Conservation (phyloP, 805 yeast genomes). For the Yamadazyma kitorensis region DNA sequence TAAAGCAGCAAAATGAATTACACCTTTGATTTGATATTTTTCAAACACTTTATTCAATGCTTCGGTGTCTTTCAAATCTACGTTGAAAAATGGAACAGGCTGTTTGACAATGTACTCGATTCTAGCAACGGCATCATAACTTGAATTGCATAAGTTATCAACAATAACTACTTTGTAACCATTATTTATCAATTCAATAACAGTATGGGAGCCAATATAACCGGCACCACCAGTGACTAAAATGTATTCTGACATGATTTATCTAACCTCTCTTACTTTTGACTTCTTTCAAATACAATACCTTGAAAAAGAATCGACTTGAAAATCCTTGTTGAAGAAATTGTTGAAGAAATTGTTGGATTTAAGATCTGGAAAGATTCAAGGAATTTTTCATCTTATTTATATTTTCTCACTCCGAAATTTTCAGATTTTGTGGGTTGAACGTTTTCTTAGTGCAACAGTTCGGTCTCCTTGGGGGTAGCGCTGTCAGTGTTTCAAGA, state of each 20-base stretch:
- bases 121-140: conserved; percentile 62
- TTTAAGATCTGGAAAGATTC: conserved; percentile 12
- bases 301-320: neutral
- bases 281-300: neutral
- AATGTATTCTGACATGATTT: conserved; percentile 24
- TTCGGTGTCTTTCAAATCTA: conserved; percentile 53
- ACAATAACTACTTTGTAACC: conserved; percentile 71
- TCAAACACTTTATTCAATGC: conserved; percentile 48
- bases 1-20: conserved; percentile 78
- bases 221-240: conserved; percentile 87
- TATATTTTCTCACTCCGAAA: no score
- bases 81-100: conserved; percentile 53
- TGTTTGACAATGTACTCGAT: conserved; percentile 52
- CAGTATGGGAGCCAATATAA: conserved; percentile 82
- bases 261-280: neutral
- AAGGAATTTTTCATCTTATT: conserved; percentile 6
- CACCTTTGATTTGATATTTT: conserved; percentile 50
- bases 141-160: conserved; percentile 67
- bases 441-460: no score
- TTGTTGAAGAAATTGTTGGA: no score
- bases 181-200: conserved; percentile 55
- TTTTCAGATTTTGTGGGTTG: no score
- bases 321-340: no score
- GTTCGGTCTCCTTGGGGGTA: no score
- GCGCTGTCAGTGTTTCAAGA: no score